Evolutionary conservation across 192 early-diverging fungal genomes (phyloP), one percentile per base, ranked within the genome.

Genomic region (Phycomyces nitens): DNA sequence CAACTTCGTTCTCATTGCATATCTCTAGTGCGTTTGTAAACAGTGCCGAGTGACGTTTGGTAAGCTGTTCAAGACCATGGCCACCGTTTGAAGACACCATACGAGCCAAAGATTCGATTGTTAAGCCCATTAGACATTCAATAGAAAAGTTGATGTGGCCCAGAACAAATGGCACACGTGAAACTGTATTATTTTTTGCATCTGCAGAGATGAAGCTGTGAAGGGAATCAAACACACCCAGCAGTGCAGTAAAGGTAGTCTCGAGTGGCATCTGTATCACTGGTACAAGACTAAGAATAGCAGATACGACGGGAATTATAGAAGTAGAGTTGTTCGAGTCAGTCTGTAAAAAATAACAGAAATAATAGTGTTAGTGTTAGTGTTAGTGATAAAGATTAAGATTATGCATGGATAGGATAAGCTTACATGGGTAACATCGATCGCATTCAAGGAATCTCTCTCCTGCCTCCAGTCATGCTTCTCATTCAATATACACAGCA

Each of bases 391-490:
- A 38, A 55, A 44, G 52, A 15, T 11, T 11, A 1, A 20, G 15
- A 20, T 52, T 21, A 16, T 15, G 18, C n/a, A 21, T 1, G 34
- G 14, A n/a, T 9, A 29, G 42, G 11, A 56, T 4, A 11, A 54
- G 58, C 63, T 66, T 69, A 77, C 75, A n/a, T 52, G 55, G 20
- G 71, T 71, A 29, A 81, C 20, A 24, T 75, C 68, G 8, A 70
- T 29, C 21, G 52, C 26, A 42, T 76, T 73, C 22, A 84, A 52
- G 7, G 67, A 56, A 39, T 81, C 72, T 20, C 67, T 73, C 40
- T 84, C 74, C 41, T 72, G 18, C 42, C 69, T 62, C 85, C 85
- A 87, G 53, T 87, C 73, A 56, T 65, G 70, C 15, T 66, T 39
- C 7, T 66, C 58, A 9, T 54, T 66, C 14, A 85, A 26, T 15